A percentile compares a stretch with the other conserved stretches of the same genome.
Conservation (phyloP, 129 eudicot species). For the Flaveria trinervia region DNA sequence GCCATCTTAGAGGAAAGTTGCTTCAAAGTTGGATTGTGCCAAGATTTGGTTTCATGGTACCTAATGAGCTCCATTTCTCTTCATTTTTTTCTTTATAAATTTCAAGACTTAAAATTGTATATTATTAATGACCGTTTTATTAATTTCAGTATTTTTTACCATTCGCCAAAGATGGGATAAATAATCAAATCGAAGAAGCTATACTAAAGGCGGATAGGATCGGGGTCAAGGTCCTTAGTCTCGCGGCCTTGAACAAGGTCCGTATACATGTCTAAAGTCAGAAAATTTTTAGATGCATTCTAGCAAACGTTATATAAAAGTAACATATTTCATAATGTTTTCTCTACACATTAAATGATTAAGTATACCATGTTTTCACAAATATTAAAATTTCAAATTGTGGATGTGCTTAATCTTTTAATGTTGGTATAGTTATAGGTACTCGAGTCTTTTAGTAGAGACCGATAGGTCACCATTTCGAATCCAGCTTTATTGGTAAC, state of each 20-base stretch:
- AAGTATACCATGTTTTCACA: neutral
- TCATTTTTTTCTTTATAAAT: neutral
- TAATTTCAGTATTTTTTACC: conserved; percentile 80
- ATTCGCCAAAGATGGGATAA: conserved; percentile 68
- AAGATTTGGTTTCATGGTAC: conserved; percentile 75
- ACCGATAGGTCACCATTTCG: too few relatives aligned
- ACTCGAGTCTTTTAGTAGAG: too few relatives aligned
- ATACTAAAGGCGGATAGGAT: conserved; percentile 74
- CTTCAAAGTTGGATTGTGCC: conserved; percentile 70
- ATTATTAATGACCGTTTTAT: neutral
- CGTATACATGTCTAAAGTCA: neutral
- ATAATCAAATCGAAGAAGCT: conserved; percentile 76
- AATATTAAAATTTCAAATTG: neutral
- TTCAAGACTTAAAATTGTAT: neutral
- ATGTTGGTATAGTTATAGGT: neutral
- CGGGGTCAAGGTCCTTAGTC: conserved; percentile 84
- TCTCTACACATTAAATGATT: neutral
- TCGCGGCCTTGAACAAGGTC: conserved; percentile 82
- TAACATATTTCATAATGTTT: neutral
- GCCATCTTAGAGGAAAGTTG: conserved; percentile 59
- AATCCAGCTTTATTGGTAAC: too few relatives aligned
- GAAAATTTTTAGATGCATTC: neutral
- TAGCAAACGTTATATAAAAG: neutral
- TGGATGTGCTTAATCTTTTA: neutral
- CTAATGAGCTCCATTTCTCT: neutral